Evolutionary conservation across 441 rosid genomes (phyloP), one percentile per base, ranked within the genome.

Genomic region (Arabidopsis hybrid): DNA sequence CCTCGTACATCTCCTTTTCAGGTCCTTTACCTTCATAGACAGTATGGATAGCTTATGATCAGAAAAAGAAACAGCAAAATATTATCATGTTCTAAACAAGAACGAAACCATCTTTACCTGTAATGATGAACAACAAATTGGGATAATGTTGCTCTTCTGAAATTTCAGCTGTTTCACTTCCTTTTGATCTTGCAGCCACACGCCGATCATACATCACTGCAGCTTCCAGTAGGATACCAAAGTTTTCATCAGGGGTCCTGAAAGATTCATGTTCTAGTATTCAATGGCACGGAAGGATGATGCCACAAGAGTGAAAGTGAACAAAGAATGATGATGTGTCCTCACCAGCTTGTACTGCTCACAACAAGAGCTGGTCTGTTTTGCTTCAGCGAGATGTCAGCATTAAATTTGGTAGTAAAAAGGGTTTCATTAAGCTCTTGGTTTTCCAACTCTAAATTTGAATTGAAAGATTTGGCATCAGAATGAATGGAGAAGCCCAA

Each of bases 241-340:
- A 95, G 83, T 95, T 88, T 84, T 95, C 99, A 91, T 95, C 99
- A 47, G 98, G 88, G 32, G 98, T 91, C 99, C 98, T 95, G 89
- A 64, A 77, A 87, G 67, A 21, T 26, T 58, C 55, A 53, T 26
- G 45, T 53, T 56, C 56, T 8, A 72, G 71, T 75, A 58, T 65
- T 78, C 66, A 63, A 1, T 50, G 53, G 26, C 72, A 64, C 8
- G 11, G 51, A 79, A 26, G 1, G 35, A 55, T 71, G 40, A 29
- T 12, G 38, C 35, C 57, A 79, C 52, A 64, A 50, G 49, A 69
- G 67, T 65, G 50, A 61, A 45, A 50, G 51, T 16, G 36, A 57
- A 40, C 11, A 74, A 74, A 78, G 53, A 68, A 69, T 5, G 50
- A 74, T 65, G 32, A 57, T 78, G 49, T 55, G 73, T 34, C 87